Base-by-base conservation (phyloP, 768 basidiomycete species). In the Hericium alpestre region DNA sequence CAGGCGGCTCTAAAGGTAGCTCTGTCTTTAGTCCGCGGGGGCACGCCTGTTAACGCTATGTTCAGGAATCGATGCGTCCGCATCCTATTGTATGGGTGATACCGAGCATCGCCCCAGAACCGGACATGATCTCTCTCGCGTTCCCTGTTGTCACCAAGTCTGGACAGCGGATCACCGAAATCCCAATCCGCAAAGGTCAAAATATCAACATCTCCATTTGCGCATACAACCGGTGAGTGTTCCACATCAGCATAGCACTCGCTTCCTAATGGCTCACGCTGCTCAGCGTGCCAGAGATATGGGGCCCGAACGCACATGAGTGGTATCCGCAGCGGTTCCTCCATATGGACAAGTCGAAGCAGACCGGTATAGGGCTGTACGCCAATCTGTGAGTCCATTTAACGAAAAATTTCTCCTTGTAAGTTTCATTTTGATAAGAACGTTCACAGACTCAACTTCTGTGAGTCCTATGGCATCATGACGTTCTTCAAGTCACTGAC, bases 51-150 rank as follows among this genome's bases (percentile, higher is more conserved):
- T 43, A 16, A 7, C n/a, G 51, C 16, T 32, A 22, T 23, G 8
- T 32, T 32, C 13, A 61, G 61, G 61, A 61, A 51, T 39, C 59
- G 18, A 61, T 61, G 61, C 56, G 61, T 22, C 43, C 60, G 37
- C 59, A 61, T 16, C 61, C 61, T 5, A 61, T 61, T 25, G 12
- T 51, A 20, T 61, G 39, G 47, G 38, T 41, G 1, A 48, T 60
- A 27, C 49, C 43, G 5, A 46, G 61, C 38, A 49, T 6, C 6
- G 61, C 61, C 7, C 59, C 40, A 16, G 48, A 38, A 13, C 53
- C 61, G 50, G 61, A 61, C 43, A 50, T 61, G 43, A 60, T 61
- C 43, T 59, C 61, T 15, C 47, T 61, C 46, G 59, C 56, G n/a
- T 60, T 60, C 25, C 48, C 48, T 13, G 20, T 61, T 32, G 58